phyloP scores from a whole-genome alignment of 306 rosid species.

The Pyrus betulifolia region DNA sequence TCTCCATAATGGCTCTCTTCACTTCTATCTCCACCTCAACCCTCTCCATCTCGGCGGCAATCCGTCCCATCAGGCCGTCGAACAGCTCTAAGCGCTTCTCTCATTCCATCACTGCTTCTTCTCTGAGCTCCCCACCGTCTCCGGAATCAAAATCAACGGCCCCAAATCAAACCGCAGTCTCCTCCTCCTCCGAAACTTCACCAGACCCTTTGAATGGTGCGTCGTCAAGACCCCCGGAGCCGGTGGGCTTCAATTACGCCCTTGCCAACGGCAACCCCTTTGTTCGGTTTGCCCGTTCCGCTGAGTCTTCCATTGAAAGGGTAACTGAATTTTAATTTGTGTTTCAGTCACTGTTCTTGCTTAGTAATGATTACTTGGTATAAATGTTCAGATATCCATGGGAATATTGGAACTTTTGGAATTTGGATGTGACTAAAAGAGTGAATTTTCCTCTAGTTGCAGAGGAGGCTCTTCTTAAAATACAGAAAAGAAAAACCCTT shows the following conservation, averaged over 20 bases:
- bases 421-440: background rate
- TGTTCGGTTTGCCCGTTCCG: constrained; percentile 37
- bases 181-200: constrained; percentile 36
- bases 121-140: constrained; percentile 53
- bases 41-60: background rate
- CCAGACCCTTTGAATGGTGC: constrained; percentile 32
- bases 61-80: constrained; percentile 14
- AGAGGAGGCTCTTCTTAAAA: too few relatives aligned
- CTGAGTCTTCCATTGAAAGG: constrained; percentile 84
- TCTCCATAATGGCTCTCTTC: constrained; percentile 54
- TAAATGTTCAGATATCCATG: background rate
- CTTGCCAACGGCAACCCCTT: constrained; percentile 37
- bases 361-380: background rate
- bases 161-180: constrained; percentile 11
- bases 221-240: constrained; percentile 27
- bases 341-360: background rate
- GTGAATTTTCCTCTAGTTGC: background rate
- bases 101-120: constrained; percentile 34
- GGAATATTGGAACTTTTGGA: background rate
- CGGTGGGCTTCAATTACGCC: constrained; percentile 43
- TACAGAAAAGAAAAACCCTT: background rate
- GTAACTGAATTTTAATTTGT: constrained; percentile 14
- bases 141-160: constrained; percentile 45
- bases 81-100: constrained; percentile 13
- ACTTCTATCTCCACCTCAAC: constrained; percentile 27